Evolutionary conservation across 2,329 filamentous ascomycete genomes (phyloP).

Genomic region (Exutisphaerella laricina): DNA sequence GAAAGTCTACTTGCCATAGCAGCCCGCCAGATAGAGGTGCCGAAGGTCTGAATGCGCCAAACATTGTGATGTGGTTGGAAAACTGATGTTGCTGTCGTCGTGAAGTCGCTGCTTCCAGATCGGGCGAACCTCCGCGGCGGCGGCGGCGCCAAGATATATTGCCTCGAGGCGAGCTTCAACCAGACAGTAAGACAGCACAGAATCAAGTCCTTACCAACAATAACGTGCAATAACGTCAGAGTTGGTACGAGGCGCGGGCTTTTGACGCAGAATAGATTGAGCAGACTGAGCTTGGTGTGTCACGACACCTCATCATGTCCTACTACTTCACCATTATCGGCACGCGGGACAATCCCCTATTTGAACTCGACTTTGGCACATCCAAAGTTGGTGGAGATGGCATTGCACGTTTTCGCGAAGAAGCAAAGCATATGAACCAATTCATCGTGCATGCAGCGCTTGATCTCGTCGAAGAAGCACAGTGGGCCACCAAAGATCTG

Average conservation of each 20-base stretch:
- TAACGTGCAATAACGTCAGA: conserved; percentile 5
- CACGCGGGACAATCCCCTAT: conserved; percentile 90
- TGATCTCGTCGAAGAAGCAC: conserved; percentile 92
- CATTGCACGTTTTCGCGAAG: conserved; percentile 77
- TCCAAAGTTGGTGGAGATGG: conserved; percentile 95
- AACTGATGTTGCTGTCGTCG: background rate
- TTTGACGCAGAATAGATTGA: too few species aligned
- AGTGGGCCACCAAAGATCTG: conserved; percentile 86
- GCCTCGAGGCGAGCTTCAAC: too few species aligned
- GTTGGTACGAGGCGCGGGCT: too few species aligned
- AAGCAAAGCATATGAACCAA: conserved; percentile 90
- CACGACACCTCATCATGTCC: too few species aligned
- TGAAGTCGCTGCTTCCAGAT: conserved; percentile 5
- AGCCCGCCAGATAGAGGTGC: conserved; percentile 72
- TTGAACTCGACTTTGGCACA: conserved; percentile 95
- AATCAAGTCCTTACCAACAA: too few species aligned
- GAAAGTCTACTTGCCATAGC: conserved; percentile 37
- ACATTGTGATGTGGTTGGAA: conserved; percentile 54
- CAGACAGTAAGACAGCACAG: too few species aligned
- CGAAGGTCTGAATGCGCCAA: conserved; percentile 74
- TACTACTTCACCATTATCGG: conserved; percentile 99
- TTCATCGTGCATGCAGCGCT: conserved; percentile 93
- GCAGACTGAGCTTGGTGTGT: too few species aligned
- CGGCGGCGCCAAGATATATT: too few species aligned
- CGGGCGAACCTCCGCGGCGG: conserved; percentile 14